These are phyloP conservation scores for Plasmodium gaboni DNA, from an alignment of 169 alveolate species.

Conservation along the genomic window DNA sequence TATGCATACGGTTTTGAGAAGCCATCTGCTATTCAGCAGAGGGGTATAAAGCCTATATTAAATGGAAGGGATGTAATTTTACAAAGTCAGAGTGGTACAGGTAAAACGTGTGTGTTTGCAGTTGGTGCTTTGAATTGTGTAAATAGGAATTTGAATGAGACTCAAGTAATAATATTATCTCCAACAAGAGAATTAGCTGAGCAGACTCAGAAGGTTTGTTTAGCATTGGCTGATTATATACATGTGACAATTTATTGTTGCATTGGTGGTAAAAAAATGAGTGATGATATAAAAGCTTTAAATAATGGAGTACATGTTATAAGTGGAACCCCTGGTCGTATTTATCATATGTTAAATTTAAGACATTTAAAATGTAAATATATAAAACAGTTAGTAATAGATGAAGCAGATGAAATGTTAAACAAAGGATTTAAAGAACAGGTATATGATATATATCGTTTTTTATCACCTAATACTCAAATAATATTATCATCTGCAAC, in stretches of 20 bases:
- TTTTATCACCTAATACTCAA: slow-evolving; percentile 87
- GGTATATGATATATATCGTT: slow-evolving; percentile 89
- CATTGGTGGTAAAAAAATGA: slow-evolving; percentile 98
- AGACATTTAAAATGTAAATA: slow-evolving; percentile 93
- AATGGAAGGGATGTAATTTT: slow-evolving; percentile 98
- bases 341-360: slow-evolving; percentile 97
- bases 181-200: slow-evolving; percentile 99
- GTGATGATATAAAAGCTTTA: slow-evolving; percentile 96
- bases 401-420: slow-evolving; percentile 99
- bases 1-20: slow-evolving; percentile 99
- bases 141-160: slow-evolving; percentile 91
- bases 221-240: slow-evolving; percentile 93
- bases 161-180: slow-evolving; percentile 97
- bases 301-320: slow-evolving; percentile 99
- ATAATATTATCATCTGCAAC: slow-evolving; percentile 98
- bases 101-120: slow-evolving; percentile 99
- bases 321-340: slow-evolving; percentile 99
- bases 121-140: slow-evolving; percentile 96
- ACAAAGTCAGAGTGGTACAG: slow-evolving; percentile 99
- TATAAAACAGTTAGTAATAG: slow-evolving; percentile 96
- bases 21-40: slow-evolving; percentile 99
- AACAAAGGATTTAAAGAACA: slow-evolving; percentile 98
- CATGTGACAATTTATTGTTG: slow-evolving; percentile 96
- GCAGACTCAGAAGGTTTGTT: slow-evolving; percentile 95
- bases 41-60: slow-evolving; percentile 98